Percentiles rank a stretch among this genome's conserved stretches.
Conservation (phyloP, 352 stramenopile species). For the Phytophthora cryptogea region DNA sequence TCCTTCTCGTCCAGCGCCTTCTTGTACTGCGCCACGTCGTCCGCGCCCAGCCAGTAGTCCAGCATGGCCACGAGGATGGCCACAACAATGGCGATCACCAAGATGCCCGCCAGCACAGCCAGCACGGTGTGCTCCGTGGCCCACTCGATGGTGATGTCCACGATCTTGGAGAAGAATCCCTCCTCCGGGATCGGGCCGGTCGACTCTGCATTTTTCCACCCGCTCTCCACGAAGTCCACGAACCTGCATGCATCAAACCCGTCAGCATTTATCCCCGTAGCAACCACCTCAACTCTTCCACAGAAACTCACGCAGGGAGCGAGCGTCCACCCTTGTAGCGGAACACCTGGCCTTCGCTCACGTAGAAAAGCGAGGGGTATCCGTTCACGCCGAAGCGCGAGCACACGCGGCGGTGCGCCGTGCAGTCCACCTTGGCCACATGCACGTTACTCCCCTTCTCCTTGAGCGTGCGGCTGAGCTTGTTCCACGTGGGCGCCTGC, state of each 20-base stretch:
- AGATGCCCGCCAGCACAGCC: slow-evolving; percentile 58
- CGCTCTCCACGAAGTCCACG: slow-evolving; percentile 63
- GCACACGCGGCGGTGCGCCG: slow-evolving; percentile 79
- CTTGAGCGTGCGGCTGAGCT: slow-evolving; percentile 67
- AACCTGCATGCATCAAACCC: slow-evolving; percentile 29
- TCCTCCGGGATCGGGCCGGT: slow-evolving; percentile 67
- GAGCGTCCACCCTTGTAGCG: slow-evolving; percentile 75
- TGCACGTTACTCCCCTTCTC: slow-evolving; percentile 60
- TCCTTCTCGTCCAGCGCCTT: slow-evolving; percentile 45
- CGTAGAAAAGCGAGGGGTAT: slow-evolving; percentile 80
- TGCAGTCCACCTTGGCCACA: slow-evolving; percentile 81
- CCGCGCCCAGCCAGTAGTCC: slow-evolving; percentile 74
- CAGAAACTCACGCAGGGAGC: slow-evolving; percentile 56
- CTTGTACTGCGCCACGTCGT: slow-evolving; percentile 62
- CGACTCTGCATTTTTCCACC: slow-evolving; percentile 55
- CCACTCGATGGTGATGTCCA: slow-evolving; percentile 71
- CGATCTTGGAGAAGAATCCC: slow-evolving; percentile 61
- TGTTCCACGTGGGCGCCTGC: slow-evolving; percentile 68
- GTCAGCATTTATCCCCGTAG: neutral
- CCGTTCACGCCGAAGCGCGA: slow-evolving; percentile 83
- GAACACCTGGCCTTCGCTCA: slow-evolving; percentile 77
- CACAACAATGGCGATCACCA: slow-evolving; percentile 65
- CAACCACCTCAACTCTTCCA: neutral
- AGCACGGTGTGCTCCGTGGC: slow-evolving; percentile 70
- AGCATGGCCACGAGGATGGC: slow-evolving; percentile 71